Evolutionary conservation across 2,329 filamentous ascomycete genomes (phyloP), one percentile per base, ranked within the genome.

Genomic region (Fusarium sp.): DNA sequence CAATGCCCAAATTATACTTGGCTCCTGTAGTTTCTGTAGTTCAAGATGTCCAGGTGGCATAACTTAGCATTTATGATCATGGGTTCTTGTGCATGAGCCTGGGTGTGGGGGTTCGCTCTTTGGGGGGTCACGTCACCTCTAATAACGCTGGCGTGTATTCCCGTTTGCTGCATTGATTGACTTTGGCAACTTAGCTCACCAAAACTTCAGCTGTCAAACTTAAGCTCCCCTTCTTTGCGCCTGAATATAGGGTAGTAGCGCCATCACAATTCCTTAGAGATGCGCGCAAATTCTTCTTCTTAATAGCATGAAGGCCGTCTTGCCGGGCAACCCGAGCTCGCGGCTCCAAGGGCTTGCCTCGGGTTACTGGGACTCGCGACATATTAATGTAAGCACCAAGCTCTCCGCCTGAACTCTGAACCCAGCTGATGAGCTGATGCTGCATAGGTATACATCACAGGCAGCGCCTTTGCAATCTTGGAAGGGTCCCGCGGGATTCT

Each of bases 391-490:
- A 85, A 85, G 90, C 72, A 48, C 56, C 38, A 42, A 44, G 47
- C 35, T 55, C 48, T 22, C 22, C 45, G 48, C 48, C 48, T 38
- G 31, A 48, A 47, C 50, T 68, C 39, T 26, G 26, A 53, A 54
- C 48, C 50, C 45, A 50, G 57, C 71, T 75, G 44, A 71, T 50
- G 45, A 53, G 41, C 30, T 35, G 16, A 33, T 48, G 56, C 42
- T 68, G 59, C 54, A 36, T 78, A 97, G 94, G 90, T 91, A 57
- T 99, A 98, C 83, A 92, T 98, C 74, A 96, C 93, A 68, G 95
- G 95, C 78, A 93, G 92, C 82, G 94, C 94, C 70, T 90, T 98
- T 73, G 90, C 96, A 59, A 91, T 99, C 77, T 90, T 98, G 75
- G 89, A 90, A 78, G 92, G 91, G 56, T 89, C 93, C 58, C 87